These are phyloP conservation scores for Orbilia quercus DNA, from an alignment of 2,329 filamentous ascomycete species.

Conservation along the genomic window DNA sequence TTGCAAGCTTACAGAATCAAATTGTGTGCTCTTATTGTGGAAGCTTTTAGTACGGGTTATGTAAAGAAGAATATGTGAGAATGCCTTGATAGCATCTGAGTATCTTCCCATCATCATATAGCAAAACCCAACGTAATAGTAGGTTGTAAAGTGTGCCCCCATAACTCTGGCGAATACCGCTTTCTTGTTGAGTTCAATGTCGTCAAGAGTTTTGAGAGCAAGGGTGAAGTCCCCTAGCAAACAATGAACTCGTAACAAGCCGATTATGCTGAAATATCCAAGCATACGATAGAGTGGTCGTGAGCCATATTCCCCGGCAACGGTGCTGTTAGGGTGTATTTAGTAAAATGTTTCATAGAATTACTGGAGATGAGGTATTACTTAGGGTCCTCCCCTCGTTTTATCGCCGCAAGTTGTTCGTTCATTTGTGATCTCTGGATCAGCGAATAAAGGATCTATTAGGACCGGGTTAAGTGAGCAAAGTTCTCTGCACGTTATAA, in stretches of 20 bases:
- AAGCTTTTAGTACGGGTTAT: constrained; percentile 99
- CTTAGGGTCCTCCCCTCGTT: constrained; percentile 88
- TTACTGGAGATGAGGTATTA: constrained; percentile 11
- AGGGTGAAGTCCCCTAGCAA: constrained; percentile 97
- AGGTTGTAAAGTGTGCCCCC: constrained; percentile 97
- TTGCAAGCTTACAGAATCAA: constrained; percentile 73
- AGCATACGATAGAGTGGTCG: constrained; percentile 97
- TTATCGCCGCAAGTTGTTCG: constrained; percentile 94
- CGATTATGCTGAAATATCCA: constrained; percentile 99
- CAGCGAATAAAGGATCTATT: constrained; percentile 84
- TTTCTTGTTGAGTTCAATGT: constrained; percentile 99
- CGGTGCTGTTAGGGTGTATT: constrained; percentile 65
- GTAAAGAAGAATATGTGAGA: constrained; percentile 99
- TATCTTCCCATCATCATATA: constrained; percentile 99
- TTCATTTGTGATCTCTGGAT: constrained; percentile 98
- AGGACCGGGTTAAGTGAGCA: constrained; percentile 1
- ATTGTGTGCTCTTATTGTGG: constrained; percentile 95
- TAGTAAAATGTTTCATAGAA: neutral
- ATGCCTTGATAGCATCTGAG: constrained; percentile 99
- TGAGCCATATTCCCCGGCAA: constrained; percentile 93
- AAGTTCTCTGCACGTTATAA: neutral
- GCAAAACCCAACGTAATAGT: constrained; percentile 98
- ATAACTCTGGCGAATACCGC: constrained; percentile 99
- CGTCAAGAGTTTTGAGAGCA: constrained; percentile 97
- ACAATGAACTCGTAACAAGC: constrained; percentile 93